Base-by-base conservation (phyloP, 1,139 yeast genomes). In the Lodderomyces elongisporus region DNA sequence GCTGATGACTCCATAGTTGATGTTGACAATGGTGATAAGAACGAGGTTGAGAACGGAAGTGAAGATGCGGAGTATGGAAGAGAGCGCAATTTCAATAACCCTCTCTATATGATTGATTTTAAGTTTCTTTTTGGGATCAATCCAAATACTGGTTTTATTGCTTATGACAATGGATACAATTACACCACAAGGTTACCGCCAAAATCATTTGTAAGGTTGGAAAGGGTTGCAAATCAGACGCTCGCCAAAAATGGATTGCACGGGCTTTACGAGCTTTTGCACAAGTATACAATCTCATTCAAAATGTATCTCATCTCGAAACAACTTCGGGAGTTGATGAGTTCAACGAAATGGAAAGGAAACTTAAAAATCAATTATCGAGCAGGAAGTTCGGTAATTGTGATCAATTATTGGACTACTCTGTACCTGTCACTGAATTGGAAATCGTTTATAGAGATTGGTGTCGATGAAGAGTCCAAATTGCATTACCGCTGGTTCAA, bases 91-190 rank as follows among this genome's bases (percentile, higher is more conserved):
- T 9, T 10, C 6, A 20, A 17, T 6, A 25, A 25, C 13, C 89
- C 89, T 9, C 81, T 83, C 46, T 81, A 79, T 49, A 68, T 83
- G 44, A 84, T 91, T 22, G 93, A 85, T 52, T 83, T 88, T 56
- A 69, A 76, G 38, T 76, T 87, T 40, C 61, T 73, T 3, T 77
- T 79, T 44, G 74, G 74, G 3, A 59, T 70, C 24, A 60, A 60
- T 41, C 65, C 62, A 1, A 66, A 60, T 35, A 55, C 59, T 2
- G 44, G 52, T 9, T 44, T 64, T 27, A 61, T 61, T 27, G 56
- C 66, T 22, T 60, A 57, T 37, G 45, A 44, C 17, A 52, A 53
- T 36, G 18, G 23, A 12, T 21, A 18, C 5, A 25, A 25, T 25
- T 48, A 57, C 17, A 43, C 49, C 14, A 66, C 73, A 1, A 45